Evolutionary conservation across 208 protist species (phyloP).

Genomic region (Histomonas meleagridis): DNA sequence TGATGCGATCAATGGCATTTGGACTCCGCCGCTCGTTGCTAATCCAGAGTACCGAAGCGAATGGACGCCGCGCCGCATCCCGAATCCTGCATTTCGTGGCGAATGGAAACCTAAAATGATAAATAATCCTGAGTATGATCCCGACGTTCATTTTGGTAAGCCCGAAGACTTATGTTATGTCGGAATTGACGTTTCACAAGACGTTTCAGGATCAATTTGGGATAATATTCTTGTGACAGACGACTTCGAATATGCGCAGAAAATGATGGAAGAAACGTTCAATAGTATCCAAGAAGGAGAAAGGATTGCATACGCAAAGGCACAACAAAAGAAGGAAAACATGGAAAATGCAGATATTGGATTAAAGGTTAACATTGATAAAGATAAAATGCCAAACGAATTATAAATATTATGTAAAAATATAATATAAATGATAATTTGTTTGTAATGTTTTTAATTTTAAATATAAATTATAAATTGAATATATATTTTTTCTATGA

Average conservation of each 20-base stretch:
- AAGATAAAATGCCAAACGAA: too few relatives aligned
- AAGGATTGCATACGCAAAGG: background rate
- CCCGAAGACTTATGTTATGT: background rate
- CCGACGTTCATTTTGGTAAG: background rate
- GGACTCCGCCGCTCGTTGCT: conserved; percentile 41
- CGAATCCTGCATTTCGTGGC: conserved; percentile 52
- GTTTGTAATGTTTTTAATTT: too few relatives aligned
- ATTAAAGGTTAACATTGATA: too few relatives aligned
- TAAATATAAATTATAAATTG: too few relatives aligned
- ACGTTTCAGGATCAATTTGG: background rate
- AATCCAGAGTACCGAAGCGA: conserved; percentile 52
- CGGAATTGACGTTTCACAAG: background rate
- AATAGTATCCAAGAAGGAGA: background rate
- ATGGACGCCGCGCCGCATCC: conserved; percentile 42
- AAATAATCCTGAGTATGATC: conserved; percentile 48
- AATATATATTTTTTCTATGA: too few relatives aligned
- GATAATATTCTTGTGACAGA: conserved; percentile 8
- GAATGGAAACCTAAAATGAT: conserved; percentile 48
- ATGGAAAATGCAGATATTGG: too few relatives aligned
- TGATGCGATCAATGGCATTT: conserved; percentile 50
- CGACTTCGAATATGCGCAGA: background rate
- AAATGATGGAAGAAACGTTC: background rate
- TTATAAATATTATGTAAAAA: too few relatives aligned
- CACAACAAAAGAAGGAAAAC: too few relatives aligned
- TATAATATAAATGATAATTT: too few relatives aligned